Percentiles rank a stretch among this genome's conserved stretches.
phyloP scores from a whole-genome alignment of 2,329 filamentous ascomycete genomes.

The Elsinoe fawcettii region DNA sequence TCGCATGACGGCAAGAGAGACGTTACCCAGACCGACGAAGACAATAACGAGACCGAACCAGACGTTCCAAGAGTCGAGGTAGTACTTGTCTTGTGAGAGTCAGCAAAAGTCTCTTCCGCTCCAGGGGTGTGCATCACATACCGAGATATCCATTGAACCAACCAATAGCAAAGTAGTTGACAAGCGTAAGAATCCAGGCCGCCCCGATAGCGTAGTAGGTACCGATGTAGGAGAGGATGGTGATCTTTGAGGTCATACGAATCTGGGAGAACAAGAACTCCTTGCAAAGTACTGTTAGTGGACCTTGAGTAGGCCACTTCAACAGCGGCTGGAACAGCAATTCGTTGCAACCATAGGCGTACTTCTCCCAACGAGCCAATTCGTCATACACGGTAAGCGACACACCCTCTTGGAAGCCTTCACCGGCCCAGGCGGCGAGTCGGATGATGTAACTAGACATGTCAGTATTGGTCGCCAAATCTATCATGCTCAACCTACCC shows the following conservation, averaged over 20 bases:
- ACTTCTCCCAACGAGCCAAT: constrained; percentile 64
- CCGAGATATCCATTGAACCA: constrained; percentile 58
- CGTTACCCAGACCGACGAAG: constrained; percentile 55
- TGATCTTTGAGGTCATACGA: constrained; percentile 58
- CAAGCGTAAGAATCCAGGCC: constrained; percentile 56
- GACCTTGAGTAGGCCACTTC: constrained; percentile 54
- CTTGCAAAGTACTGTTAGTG: constrained; percentile 58
- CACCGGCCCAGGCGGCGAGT: constrained; percentile 59
- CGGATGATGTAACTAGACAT: constrained; percentile 53
- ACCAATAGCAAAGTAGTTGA: constrained; percentile 65
- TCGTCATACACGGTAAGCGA: constrained; percentile 68
- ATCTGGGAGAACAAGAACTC: constrained; percentile 55
- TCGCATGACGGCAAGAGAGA: constrained; percentile 54
- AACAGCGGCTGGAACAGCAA: constrained; percentile 61
- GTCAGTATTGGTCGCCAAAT: constrained; percentile 26
- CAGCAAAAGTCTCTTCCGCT: not conserved
- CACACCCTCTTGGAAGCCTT: constrained; percentile 66
- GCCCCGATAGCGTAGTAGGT: constrained; percentile 66
- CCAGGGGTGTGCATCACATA: not conserved
- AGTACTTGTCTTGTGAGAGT: constrained; percentile 50
- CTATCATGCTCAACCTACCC: constrained; percentile 24
- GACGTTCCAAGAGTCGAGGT: constrained; percentile 59
- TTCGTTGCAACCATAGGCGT: constrained; percentile 64
- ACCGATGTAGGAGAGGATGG: constrained; percentile 62
- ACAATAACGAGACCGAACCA: constrained; percentile 57